Conservation (phyloP, 441 rosid genomes). For the Capsella rubella region DNA sequence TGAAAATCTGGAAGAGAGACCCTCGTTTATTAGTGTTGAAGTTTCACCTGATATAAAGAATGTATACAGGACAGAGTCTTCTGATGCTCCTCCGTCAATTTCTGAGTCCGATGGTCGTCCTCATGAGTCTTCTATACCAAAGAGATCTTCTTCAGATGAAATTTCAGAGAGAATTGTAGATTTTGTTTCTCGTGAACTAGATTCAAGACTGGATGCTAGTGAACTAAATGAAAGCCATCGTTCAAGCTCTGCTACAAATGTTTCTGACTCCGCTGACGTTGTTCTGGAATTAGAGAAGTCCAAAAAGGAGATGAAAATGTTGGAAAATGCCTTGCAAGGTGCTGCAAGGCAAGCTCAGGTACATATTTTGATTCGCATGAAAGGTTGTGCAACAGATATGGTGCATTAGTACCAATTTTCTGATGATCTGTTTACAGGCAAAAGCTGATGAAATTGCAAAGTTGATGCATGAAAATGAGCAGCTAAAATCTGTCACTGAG, state of each 20-base stretch:
- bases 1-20: constrained; percentile 52
- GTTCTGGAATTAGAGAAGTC: constrained; percentile 73
- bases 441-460: constrained; percentile 99
- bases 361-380: constrained; percentile 39
- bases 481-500: constrained; percentile 75
- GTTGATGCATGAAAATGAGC: constrained; percentile 97
- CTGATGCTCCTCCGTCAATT: constrained; percentile 46
- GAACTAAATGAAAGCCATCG: constrained; percentile 49
- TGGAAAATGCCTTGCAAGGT: constrained; percentile 96
- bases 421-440: constrained; percentile 61
- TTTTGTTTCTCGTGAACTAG: constrained; percentile 51
- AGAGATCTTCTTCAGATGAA: constrained; percentile 53
- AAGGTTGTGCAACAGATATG: constrained; percentile 24
- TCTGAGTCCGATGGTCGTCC: constrained; percentile 50
- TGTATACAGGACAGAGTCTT: constrained; percentile 48
- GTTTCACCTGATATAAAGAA: constrained; percentile 44
- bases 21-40: constrained; percentile 50
- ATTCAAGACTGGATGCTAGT: constrained; percentile 50
- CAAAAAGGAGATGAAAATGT: constrained; percentile 89
- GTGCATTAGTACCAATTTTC: constrained; percentile 35
- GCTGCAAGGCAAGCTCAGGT: constrained; percentile 99
- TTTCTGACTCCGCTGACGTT: constrained; percentile 54
- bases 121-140: constrained; percentile 49
- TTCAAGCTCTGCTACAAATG: constrained; percentile 57
- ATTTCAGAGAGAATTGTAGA: constrained; percentile 53